These are phyloP conservation scores for Aspergillus latus DNA, from an alignment of 2,329 filamentous ascomycete species.

Conservation along the genomic window DNA sequence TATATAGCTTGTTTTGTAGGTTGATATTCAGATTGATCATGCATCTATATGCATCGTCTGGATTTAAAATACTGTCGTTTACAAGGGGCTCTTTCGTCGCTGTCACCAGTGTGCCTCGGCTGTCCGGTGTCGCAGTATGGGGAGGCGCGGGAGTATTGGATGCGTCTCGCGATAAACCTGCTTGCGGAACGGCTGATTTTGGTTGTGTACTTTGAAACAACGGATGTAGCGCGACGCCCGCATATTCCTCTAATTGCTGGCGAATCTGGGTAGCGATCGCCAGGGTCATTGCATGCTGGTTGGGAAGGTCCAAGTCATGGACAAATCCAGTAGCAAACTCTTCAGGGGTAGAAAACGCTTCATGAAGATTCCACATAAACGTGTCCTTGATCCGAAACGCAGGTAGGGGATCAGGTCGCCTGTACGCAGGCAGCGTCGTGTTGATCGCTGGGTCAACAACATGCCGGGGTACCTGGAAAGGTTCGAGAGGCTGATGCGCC, in stretches of 20 bases:
- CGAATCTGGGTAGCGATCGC: slow-evolving; percentile 93
- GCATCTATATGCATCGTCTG: slow-evolving; percentile 92
- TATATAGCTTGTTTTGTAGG: slow-evolving; percentile 85
- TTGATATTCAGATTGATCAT: slow-evolving; percentile 90
- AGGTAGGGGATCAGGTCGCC: slow-evolving; percentile 73
- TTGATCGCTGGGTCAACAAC: slow-evolving; percentile 50
- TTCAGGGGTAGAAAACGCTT: slow-evolving; percentile 89
- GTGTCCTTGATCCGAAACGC: slow-evolving; percentile 88
- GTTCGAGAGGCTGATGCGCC: slow-evolving; percentile 56
- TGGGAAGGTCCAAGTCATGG: slow-evolving; percentile 88
- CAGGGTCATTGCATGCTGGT: slow-evolving; percentile 65
- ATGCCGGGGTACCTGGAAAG: slow-evolving; percentile 47
- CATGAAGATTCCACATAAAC: slow-evolving; percentile 98
- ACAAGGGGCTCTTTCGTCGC: slow-evolving; percentile 44
- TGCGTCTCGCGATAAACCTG: slow-evolving; percentile 51
- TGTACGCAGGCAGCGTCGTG: slow-evolving; percentile 74
- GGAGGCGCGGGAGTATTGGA: slow-evolving; percentile 55
- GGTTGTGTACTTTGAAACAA: slow-evolving; percentile 66
- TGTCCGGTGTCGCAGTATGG: slow-evolving; percentile 60
- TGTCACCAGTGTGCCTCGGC: slow-evolving; percentile 27
- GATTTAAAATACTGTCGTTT: slow-evolving; percentile 75
- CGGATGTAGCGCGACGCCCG: slow-evolving; percentile 88
- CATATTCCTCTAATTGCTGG: slow-evolving; percentile 93
- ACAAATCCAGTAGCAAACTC: slow-evolving; percentile 90
- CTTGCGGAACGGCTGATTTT: slow-evolving; percentile 26